Evolutionary conservation across 305 asterid species (phyloP).

Genomic region (Solanum hybrid): DNA sequence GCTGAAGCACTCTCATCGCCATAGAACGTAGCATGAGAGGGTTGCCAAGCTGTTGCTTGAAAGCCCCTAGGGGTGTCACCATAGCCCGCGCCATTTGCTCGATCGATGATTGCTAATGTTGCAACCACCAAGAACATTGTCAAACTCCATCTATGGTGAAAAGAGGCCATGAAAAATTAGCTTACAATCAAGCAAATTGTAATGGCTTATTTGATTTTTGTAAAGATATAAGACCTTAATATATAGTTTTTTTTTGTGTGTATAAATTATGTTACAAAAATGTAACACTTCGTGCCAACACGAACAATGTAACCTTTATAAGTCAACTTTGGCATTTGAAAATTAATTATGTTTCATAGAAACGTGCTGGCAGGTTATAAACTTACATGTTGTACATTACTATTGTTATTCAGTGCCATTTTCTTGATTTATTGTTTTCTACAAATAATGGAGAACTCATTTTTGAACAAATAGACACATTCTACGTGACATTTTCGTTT

Average conservation of each 20-base stretch:
- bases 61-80: conserved; percentile 18
- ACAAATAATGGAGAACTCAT: neutral
- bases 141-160: neutral
- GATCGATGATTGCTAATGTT: neutral
- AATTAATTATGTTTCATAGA: neutral
- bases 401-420: neutral
- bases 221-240: conserved; percentile 2
- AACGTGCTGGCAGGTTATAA: conserved; percentile 37
- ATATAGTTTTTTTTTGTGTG: conserved; percentile 8
- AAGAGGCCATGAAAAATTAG: neutral
- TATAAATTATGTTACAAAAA: neutral
- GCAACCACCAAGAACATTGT: neutral
- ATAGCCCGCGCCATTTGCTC: conserved; percentile 22
- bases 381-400: neutral
- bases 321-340: conserved; percentile 9
- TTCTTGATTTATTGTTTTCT: neutral
- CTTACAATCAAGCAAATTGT: neutral
- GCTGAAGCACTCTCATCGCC: conserved; percentile 70
- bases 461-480: neutral
- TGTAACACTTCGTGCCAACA: conserved; percentile 39
- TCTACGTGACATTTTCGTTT: no score
- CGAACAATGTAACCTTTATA: conserved; percentile 19
- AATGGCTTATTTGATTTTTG: conserved; percentile 14
- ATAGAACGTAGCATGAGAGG: conserved; percentile 72
- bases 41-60: conserved; percentile 38